phyloP scores from a whole-genome alignment of 116 monocot genomes.

The Thalassia testudinum region DNA sequence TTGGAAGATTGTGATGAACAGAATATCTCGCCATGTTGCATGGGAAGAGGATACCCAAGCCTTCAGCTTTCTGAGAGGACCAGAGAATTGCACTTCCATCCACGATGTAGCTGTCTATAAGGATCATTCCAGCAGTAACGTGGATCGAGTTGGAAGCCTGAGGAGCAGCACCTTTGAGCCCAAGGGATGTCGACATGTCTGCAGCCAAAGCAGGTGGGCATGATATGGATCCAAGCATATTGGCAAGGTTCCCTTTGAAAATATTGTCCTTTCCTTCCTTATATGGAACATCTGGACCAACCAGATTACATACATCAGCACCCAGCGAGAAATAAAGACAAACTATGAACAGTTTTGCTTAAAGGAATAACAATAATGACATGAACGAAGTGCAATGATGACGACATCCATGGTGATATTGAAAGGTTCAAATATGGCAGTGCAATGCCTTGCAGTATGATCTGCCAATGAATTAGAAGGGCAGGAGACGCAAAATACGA shows the following conservation, averaged over 20 bases:
- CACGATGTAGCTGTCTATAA: conserved; percentile 14
- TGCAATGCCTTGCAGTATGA: no score
- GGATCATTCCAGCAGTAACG: conserved; percentile 40
- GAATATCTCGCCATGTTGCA: not conserved
- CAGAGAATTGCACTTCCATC: conserved; percentile 7
- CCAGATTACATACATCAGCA: not conserved
- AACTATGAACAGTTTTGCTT: no score
- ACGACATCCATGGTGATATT: no score
- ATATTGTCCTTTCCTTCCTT: conserved; percentile 12
- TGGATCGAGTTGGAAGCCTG: conserved; percentile 23
- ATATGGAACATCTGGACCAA: conserved; percentile 11
- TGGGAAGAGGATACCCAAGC: conserved; percentile 18
- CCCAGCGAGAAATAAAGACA: not conserved
- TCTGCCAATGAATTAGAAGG: no score
- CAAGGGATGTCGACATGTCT: conserved; percentile 10
- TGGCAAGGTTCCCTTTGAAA: conserved; percentile 20
- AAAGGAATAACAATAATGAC: no score
- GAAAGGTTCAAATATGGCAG: no score
- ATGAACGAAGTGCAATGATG: no score
- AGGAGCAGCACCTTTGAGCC: conserved; percentile 6
- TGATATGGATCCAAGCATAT: conserved; percentile 43
- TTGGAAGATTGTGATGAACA: not conserved
- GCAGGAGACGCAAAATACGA: no score
- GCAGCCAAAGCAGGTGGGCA: conserved; percentile 52
- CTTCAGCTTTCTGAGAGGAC: conserved; percentile 20